phyloP scores from a whole-genome alignment of 2,329 filamentous ascomycete species.

The Pseudogymnoascus sp. region DNA sequence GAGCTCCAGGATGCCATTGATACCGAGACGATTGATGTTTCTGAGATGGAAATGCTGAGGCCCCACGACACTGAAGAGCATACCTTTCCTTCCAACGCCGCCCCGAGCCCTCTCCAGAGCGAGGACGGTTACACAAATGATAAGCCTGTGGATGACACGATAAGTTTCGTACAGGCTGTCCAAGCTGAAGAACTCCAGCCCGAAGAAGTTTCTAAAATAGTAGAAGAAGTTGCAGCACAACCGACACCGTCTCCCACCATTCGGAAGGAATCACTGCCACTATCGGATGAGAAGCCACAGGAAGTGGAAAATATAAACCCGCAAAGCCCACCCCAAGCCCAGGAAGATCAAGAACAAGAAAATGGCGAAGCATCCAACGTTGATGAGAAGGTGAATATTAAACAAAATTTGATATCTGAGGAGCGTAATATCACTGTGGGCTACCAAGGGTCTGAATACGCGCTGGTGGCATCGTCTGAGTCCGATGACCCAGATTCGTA shows the following conservation, averaged over 20 bases:
- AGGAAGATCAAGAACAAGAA: neutral
- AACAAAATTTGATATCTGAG: conserved; percentile 4
- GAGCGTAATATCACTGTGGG: conserved; percentile 40
- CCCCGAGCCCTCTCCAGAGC: neutral
- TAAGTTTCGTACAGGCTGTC: neutral
- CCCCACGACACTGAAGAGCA: neutral
- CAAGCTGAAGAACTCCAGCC: neutral
- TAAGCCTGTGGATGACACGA: neutral
- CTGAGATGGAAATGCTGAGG: neutral
- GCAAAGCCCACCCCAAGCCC: neutral
- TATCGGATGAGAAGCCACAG: neutral
- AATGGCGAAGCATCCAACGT: neutral
- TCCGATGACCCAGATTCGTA: conserved; percentile 45
- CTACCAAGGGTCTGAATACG: conserved; percentile 48
- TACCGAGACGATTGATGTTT: neutral
- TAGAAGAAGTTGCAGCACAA: neutral
- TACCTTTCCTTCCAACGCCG: neutral
- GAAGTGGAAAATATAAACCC: neutral
- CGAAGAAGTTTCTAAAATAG: conserved; percentile 1
- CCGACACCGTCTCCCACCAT: neutral
- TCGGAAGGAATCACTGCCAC: neutral
- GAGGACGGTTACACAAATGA: neutral
- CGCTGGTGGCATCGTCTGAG: conserved; percentile 47
- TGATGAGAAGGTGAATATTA: neutral
- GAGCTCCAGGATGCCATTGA: conserved; percentile 16